These are phyloP conservation scores for Mycena citricolor DNA, from an alignment of 1,284 basidiomycete genomes.

Conservation along the genomic window DNA sequence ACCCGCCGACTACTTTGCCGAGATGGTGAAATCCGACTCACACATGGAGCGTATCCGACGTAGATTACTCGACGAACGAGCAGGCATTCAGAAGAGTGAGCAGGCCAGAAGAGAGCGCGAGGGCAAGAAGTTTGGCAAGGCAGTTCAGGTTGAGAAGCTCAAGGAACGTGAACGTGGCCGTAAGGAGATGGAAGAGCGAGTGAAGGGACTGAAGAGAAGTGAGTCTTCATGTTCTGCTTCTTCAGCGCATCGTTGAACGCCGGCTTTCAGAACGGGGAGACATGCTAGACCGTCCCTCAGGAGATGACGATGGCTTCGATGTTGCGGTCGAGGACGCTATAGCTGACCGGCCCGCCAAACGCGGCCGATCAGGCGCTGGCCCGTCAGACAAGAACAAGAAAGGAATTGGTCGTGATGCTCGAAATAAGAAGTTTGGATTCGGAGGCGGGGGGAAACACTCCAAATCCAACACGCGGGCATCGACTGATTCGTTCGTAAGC, in stretches of 20 bases:
- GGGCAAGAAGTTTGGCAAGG: constrained; percentile 97
- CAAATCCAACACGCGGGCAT: constrained; percentile 81
- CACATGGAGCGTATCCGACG: constrained; percentile 98
- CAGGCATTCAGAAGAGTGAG: constrained; percentile 89
- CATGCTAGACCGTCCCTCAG: constrained; percentile 66
- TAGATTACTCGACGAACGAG: constrained; percentile 85
- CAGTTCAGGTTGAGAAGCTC: constrained; percentile 87
- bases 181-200: constrained; percentile 84
- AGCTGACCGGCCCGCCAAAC: constrained; percentile 70
- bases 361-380: constrained; percentile 37
- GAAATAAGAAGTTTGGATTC: constrained; percentile 82
- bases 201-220: constrained; percentile 89
- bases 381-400: constrained; percentile 34
- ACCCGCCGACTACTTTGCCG: constrained; percentile 96
- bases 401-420: constrained; percentile 60
- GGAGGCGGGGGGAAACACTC: constrained; percentile 64
- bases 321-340: constrained; percentile 85
- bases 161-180: constrained; percentile 76
- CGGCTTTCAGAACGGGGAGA: constrained; percentile 71
- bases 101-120: constrained; percentile 91
- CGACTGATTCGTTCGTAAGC: constrained; percentile 70
- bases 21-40: constrained; percentile 97
- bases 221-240: constrained; percentile 32
- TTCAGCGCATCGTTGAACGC: constrained; percentile 2
- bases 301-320: constrained; percentile 78